phyloP scores from a whole-genome alignment of 441 rosid species.

The Syzygium malaccense region DNA sequence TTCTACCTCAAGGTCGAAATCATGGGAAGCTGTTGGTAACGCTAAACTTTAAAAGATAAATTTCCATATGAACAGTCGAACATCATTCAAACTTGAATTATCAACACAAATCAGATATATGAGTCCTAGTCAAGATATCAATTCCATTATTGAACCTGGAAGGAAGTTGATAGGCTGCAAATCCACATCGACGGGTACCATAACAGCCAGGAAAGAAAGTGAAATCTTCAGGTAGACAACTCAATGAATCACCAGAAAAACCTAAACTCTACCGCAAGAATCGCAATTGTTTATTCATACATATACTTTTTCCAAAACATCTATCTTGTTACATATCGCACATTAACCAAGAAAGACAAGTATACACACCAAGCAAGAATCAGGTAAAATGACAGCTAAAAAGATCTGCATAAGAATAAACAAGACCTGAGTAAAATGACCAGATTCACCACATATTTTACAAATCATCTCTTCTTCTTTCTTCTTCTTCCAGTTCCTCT shows the following conservation, averaged over 20 bases:
- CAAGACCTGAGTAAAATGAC: conserved; percentile 93
- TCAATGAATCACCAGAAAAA: not conserved
- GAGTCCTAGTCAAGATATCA: not conserved
- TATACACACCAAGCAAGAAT: not conserved
- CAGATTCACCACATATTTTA: conserved; percentile 92
- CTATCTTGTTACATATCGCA: not conserved
- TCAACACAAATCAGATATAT: not conserved
- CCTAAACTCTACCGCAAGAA: not conserved
- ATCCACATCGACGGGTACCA: not conserved
- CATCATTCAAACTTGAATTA: not conserved
- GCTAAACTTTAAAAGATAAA: not conserved
- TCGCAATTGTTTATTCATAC: not conserved
- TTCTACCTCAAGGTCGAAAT: not conserved
- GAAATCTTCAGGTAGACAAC: not conserved
- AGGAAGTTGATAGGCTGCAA: not conserved
- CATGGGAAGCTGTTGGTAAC: not conserved
- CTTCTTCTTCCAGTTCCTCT: conserved; percentile 97
- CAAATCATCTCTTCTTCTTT: conserved; percentile 99
- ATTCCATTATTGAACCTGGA: not conserved
- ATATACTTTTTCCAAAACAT: not conserved
- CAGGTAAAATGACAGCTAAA: not conserved
- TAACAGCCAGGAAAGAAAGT: not conserved
- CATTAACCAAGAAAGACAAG: not conserved
- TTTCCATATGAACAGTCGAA: not conserved
- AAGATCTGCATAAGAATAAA: not conserved